phyloP scores from a whole-genome alignment of 306 rosid genomes.

The Glycine latifolia region DNA sequence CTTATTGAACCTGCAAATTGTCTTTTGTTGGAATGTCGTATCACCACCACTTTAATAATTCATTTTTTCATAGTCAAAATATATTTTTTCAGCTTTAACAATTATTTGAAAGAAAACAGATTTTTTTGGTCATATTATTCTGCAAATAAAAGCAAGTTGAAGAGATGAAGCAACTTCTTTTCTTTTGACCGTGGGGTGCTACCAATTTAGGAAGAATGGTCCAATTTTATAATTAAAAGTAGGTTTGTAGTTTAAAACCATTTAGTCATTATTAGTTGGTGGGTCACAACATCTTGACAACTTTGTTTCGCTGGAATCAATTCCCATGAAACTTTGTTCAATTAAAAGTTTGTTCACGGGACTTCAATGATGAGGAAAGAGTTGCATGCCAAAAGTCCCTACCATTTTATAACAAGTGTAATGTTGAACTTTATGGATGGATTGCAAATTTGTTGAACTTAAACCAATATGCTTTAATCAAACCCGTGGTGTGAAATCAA shows the following conservation, averaged over 20 bases:
- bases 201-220: neutral
- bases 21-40: no score
- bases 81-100: neutral
- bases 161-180: neutral
- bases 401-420: neutral
- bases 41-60: no score
- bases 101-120: neutral
- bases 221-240: neutral
- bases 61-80: neutral
- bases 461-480: neutral
- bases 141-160: neutral
- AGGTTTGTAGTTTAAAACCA: neutral
- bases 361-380: conserved; percentile 1
- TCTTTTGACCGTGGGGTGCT: neutral
- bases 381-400: conserved; percentile 11
- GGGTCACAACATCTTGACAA: neutral
- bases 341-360: neutral
- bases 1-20: no score
- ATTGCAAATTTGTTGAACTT: neutral
- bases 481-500: neutral
- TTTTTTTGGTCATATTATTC: neutral
- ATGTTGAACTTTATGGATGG: conserved; percentile 16
- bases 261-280: neutral
- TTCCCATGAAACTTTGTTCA: neutral
- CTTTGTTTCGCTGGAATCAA: neutral